Evolutionary conservation across 2,329 filamentous ascomycete genomes (phyloP), one percentile per base, ranked within the genome.

Genomic region (Chrysoporthe deuterocubensis): DNA sequence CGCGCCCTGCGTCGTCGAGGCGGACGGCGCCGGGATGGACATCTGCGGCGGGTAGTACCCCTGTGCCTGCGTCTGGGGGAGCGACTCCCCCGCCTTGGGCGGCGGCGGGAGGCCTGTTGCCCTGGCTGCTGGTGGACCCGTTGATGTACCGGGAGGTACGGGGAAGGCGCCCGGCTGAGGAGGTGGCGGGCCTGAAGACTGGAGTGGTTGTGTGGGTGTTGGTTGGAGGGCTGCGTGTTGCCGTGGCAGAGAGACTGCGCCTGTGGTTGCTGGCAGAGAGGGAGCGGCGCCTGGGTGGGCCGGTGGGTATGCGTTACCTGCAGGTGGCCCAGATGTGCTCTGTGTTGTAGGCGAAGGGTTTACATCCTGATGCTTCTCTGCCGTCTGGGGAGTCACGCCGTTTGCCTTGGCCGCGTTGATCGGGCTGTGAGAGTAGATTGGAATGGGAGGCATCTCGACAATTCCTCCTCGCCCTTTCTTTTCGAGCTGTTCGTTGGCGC

Each of bases 151-250:
- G 34, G 80, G 72, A 61, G 84, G 77, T 57, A 78, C 74, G 50
- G 87, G 87, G 56, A 82, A 79, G 50, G 86, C 84, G 65, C 86
- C 87, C 48, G 87, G 87, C 71, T 89, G 86, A 42, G 87, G 87
- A 70, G 83, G 78, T 66, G 86, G 83, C 60, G 87, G 87, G 18
- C 78, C 78, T 57, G 76, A 71, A 61, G 71, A 69, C 37, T 73
- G 70, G 60, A 75, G 69, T 57, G 75, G 75, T 69, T 74, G 76
- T 9, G 83, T 85, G 59, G 82, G 81, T 48, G 83, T 82, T 67
- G 82, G 80, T 62, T 78, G 79, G 63, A 77, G 70, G 37, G 78
- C 75, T 66, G 75, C 73, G 71, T 79, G 78, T 62, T 76, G 72
- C 62, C 75, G 72, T 44, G 74, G 74, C 66, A 75, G 72, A 62